These are phyloP conservation scores for Ascochyta rabiei DNA, from an alignment of 2,329 filamentous ascomycete genomes.

Conservation along the genomic window DNA sequence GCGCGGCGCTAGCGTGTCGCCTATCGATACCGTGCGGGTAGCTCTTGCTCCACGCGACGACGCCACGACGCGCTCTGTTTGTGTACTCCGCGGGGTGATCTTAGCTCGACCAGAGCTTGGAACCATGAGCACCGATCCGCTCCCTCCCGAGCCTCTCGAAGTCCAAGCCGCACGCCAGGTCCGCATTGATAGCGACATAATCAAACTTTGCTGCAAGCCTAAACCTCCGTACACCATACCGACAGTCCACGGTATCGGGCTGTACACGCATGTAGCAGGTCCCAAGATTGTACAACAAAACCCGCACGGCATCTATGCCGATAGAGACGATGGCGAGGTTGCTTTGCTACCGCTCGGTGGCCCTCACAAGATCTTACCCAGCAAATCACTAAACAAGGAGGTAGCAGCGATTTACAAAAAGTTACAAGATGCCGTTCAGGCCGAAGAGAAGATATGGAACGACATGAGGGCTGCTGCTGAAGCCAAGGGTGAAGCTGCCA, in stretches of 20 bases:
- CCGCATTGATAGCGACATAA: slow-evolving; percentile 32
- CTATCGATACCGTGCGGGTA: slow-evolving; percentile 6
- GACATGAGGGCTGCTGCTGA: slow-evolving; percentile 1
- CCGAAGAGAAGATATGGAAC: slow-evolving; percentile 3
- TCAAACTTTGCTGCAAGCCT: slow-evolving; percentile 16
- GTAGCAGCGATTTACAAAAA: slow-evolving; percentile 2
- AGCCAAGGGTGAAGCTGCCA: not conserved
- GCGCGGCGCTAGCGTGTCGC: slow-evolving; percentile 3
- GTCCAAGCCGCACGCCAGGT: slow-evolving; percentile 14
- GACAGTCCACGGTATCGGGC: slow-evolving; percentile 30
- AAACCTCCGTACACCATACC: slow-evolving; percentile 2
- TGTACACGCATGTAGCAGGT: slow-evolving; percentile 34
- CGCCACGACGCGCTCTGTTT: not conserved
- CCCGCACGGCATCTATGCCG: not conserved
- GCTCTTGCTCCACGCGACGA: not conserved
- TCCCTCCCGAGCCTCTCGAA: slow-evolving; percentile 25
- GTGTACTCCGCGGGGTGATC: not conserved
- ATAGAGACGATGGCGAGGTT: not conserved
- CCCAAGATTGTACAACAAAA: slow-evolving; percentile 1
- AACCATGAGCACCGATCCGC: not conserved
- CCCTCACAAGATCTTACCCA: not conserved
- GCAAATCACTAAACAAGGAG: not conserved
- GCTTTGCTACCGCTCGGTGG: slow-evolving; percentile 21
- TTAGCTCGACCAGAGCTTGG: not conserved
- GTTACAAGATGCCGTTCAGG: slow-evolving; percentile 15